These are phyloP conservation scores for Xylariaceae sp. DNA, from an alignment of 2,329 filamentous ascomycete genomes.

Conservation along the genomic window DNA sequence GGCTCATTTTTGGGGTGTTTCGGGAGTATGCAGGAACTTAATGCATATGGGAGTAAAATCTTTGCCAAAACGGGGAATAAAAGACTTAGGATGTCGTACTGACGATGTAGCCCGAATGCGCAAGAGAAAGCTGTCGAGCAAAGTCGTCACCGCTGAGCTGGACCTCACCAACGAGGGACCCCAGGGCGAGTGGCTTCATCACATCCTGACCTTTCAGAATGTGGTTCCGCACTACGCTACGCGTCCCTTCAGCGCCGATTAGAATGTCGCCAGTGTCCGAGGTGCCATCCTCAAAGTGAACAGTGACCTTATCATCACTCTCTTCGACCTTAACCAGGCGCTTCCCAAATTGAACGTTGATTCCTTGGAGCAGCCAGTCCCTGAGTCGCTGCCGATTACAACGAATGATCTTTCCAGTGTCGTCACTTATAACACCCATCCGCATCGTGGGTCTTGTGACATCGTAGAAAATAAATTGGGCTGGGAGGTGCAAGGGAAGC, in stretches of 20 bases:
- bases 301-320: not conserved
- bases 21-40: too few relatives aligned
- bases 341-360: constrained; percentile 3
- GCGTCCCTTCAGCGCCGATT: too few relatives aligned
- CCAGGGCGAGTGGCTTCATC: constrained; percentile 1
- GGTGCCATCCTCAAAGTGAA: too few relatives aligned
- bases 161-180: constrained; percentile 3
- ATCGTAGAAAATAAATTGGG: constrained; percentile 3
- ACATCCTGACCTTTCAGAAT: constrained; percentile 2
- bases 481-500: not conserved
- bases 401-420: constrained; percentile 26
- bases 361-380: not conserved
- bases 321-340: not conserved
- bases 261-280: too few relatives aligned
- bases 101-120: constrained; percentile 5
- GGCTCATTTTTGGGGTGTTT: too few relatives aligned
- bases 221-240: constrained; percentile 7
- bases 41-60: too few relatives aligned
- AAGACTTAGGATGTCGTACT: too few relatives aligned
- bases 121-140: constrained; percentile 1
- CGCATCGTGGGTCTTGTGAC: not conserved
- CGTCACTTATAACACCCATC: not conserved
- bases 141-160: constrained; percentile 4
- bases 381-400: constrained; percentile 2
- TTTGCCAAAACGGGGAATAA: too few relatives aligned